A percentile compares a stretch with the other conserved stretches of the same genome.
Evolutionary conservation across 345 rosid species (phyloP).

Genomic region (Camelina hispida): DNA sequence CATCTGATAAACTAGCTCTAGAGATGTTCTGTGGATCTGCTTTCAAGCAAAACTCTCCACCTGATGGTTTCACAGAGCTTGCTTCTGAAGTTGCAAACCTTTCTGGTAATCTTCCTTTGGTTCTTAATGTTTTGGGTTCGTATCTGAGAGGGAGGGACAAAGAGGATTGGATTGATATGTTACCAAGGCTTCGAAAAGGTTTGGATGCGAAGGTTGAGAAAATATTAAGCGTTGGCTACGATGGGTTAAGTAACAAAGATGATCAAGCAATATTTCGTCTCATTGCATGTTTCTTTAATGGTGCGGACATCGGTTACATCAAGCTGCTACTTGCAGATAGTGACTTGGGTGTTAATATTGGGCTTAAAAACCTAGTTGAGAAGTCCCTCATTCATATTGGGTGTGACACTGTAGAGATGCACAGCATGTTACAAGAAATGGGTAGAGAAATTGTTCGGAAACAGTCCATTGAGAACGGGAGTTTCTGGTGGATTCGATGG

Average conservation of each 20-base stretch:
- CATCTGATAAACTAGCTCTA: constrained; percentile 24
- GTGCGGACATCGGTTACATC: background rate
- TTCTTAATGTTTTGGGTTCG: constrained; percentile 43
- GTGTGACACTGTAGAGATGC: background rate
- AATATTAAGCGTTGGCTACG: background rate
- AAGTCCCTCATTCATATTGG: background rate
- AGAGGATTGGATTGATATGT: constrained; percentile 33
- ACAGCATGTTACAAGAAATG: background rate
- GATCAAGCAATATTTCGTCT: background rate
- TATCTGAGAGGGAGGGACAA: background rate
- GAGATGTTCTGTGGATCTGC: constrained; percentile 38
- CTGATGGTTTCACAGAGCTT: background rate
- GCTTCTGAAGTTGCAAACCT: constrained; percentile 12
- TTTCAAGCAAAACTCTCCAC: constrained; percentile 22
- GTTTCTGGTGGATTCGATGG: constrained; percentile 24
- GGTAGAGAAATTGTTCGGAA: background rate
- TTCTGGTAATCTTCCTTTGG: constrained; percentile 44
- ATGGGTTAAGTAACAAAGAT: background rate
- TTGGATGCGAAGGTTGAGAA: background rate
- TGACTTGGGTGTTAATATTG: background rate
- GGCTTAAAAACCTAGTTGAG: background rate
- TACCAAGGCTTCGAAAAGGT: constrained; percentile 20
- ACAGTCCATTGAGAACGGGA: constrained; percentile 2
- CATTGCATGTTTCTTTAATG: background rate
- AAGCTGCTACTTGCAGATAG: background rate